Evolutionary conservation across 805 yeast genomes (phyloP), one percentile per base, ranked within the genome.

Genomic region (Candida broadrunensis): DNA sequence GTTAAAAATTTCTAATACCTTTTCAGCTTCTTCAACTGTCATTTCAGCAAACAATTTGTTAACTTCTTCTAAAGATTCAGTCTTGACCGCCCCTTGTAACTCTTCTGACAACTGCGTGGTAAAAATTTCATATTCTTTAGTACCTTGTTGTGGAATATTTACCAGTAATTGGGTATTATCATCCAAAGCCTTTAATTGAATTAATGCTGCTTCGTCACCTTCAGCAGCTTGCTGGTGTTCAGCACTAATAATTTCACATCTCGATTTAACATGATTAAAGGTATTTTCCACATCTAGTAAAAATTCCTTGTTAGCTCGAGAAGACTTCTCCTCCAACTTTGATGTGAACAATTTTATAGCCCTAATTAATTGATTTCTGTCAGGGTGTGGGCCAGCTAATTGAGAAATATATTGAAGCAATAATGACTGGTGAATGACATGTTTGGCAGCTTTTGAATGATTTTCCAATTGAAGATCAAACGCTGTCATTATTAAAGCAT

Each of bases 401-500:
- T 69, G 74, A 46, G 73, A 69, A 39, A 85, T 65, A 58, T 88
- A 91, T 55, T 88, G 95, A 45, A 91, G 58, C 24, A 91, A 63
- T 51, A 87, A 76, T 1, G 96, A 83, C 54, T 88, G 93, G 59
- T 80, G 84, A 34, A 91, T 82, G n/a, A 81, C 77, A 44, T 79
- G 83, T 45, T 73, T 75, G 8, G 96, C 80, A 5, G 61, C 58
- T 5, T 49, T 46, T 0, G 74, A 54, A 36, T 88, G 74, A 16
- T 81, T 84, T 12, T 75, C 79, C 45, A 91, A 71, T 58, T 88
- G 88, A 41, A 72, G 70, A 54, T 91, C 95, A 61, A 93, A 93
- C 0, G 97, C 95, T 16, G 83, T 83, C 97, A 91, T 90, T 58
- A 90, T 72, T 44, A 93, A 77, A 0, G 96, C 88, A 61, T 93